These are phyloP conservation scores for Thermothelomyces thermophilus DNA, from an alignment of 2,329 filamentous ascomycete genomes.

Conservation along the genomic window DNA sequence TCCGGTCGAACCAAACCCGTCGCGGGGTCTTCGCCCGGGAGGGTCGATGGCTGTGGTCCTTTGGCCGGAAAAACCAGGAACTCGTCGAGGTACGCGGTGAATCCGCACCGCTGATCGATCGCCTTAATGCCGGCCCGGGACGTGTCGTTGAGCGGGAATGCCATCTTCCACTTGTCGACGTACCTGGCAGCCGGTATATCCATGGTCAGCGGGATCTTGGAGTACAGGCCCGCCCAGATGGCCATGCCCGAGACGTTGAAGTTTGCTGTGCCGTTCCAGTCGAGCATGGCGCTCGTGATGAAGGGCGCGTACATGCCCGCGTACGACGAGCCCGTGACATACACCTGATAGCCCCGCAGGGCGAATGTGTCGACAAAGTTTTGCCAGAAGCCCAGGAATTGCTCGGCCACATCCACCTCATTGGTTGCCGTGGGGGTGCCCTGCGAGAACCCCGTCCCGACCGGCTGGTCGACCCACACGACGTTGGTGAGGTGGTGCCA, in stretches of 20 bases:
- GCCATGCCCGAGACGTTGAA: slow-evolving; percentile 11
- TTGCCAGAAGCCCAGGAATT: slow-evolving; percentile 69
- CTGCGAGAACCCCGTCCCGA: slow-evolving; percentile 58
- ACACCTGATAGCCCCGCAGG: slow-evolving; percentile 57
- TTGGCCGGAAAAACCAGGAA: slow-evolving; percentile 4
- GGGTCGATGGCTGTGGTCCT: not conserved
- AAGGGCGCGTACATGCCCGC: slow-evolving; percentile 10
- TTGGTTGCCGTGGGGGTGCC: slow-evolving; percentile 56
- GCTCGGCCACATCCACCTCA: slow-evolving; percentile 56
- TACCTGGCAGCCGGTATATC: slow-evolving; percentile 1
- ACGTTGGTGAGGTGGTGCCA: slow-evolving; percentile 70
- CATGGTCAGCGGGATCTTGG: not conserved
- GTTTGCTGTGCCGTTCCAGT: not conserved
- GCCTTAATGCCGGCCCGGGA: not conserved
- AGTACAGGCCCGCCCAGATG: slow-evolving; percentile 5
- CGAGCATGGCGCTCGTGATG: slow-evolving; percentile 10
- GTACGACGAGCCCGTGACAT: slow-evolving; percentile 50
- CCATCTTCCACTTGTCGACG: slow-evolving; percentile 2
- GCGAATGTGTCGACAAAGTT: slow-evolving; percentile 64
- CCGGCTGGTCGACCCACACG: slow-evolving; percentile 63
- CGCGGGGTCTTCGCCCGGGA: slow-evolving; percentile 2
- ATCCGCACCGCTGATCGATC: slow-evolving; percentile 5
- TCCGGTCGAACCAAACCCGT: not conserved
- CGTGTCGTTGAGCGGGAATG: slow-evolving; percentile 7
- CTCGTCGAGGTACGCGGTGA: slow-evolving; percentile 5